Conservation (phyloP, 2,329 filamentous ascomycete genomes). For the Trichoderma atrobrunneum region DNA sequence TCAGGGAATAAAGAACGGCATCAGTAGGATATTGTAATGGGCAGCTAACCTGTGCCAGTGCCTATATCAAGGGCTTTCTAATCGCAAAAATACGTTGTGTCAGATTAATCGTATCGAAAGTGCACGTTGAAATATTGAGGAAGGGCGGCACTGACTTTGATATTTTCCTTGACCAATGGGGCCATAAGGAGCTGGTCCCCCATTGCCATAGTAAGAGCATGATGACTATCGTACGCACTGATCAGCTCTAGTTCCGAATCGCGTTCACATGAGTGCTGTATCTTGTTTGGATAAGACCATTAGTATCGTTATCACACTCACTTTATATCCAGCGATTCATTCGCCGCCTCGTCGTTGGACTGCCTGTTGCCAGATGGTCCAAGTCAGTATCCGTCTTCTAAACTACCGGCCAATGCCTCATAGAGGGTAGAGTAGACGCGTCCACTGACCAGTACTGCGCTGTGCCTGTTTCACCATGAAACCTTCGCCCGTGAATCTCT, state of each 20-base stretch:
- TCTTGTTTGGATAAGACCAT: background rate
- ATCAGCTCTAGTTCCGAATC: background rate
- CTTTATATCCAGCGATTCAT: constrained; percentile 19
- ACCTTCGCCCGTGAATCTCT: constrained; percentile 32
- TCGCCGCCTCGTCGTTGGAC: constrained; percentile 27
- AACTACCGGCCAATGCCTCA: background rate
- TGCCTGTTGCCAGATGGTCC: background rate
- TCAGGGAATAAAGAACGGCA: background rate
- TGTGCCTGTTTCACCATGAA: constrained; percentile 24
- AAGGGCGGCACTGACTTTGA: constrained; percentile 1
- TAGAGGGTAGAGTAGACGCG: background rate
- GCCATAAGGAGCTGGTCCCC: constrained; percentile 27
- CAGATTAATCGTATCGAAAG: background rate
- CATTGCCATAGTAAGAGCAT: constrained; percentile 28
- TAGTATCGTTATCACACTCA: background rate
- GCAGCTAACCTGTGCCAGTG: constrained; percentile 24
- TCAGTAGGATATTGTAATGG: background rate
- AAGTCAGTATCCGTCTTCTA: background rate
- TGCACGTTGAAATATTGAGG: background rate
- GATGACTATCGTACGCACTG: constrained; percentile 17
- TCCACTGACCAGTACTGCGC: constrained; percentile 10
- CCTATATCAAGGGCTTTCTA: constrained; percentile 32
- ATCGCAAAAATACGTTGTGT: background rate
- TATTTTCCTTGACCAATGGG: constrained; percentile 19
- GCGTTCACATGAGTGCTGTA: background rate